phyloP scores from a whole-genome alignment of 768 basidiomycete species.

The Mycena belliarum region DNA sequence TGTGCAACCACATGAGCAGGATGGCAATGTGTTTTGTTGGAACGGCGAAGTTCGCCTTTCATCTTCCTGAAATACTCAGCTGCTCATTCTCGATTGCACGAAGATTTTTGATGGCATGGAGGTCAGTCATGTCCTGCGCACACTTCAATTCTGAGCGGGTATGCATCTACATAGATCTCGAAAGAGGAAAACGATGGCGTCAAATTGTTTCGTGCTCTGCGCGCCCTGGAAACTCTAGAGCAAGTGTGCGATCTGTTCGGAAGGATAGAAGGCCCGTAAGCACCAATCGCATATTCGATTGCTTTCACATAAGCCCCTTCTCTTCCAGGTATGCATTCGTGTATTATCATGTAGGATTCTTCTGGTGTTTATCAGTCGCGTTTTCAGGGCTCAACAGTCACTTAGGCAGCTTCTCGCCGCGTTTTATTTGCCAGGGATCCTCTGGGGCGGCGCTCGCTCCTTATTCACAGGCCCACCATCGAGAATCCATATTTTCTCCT shows the following conservation, averaged over 20 bases:
- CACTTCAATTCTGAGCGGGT: not conserved
- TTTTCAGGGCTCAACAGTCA: not conserved
- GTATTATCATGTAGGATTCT: constrained; percentile 64
- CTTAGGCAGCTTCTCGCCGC: constrained; percentile 42
- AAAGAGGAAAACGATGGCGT: constrained; percentile 73
- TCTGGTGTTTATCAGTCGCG: constrained; percentile 4
- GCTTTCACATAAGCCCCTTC: not conserved
- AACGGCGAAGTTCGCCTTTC: constrained; percentile 69
- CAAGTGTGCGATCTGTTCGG: constrained; percentile 56
- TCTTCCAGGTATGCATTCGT: constrained; percentile 72
- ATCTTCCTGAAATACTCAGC: not conserved
- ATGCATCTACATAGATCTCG: constrained; percentile 42
- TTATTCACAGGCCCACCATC: constrained; percentile 61
- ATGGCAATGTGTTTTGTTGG: constrained; percentile 74
- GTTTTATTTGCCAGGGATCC: constrained; percentile 83
- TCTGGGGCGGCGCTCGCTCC: constrained; percentile 81
- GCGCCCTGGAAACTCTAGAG: constrained; percentile 31
- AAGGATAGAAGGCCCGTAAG: constrained; percentile 81
- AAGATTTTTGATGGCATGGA: constrained; percentile 81
- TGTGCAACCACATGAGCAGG: constrained; percentile 66
- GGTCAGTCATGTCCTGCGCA: constrained; percentile 38
- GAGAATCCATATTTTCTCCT: constrained; percentile 57
- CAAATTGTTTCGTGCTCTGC: constrained; percentile 44
- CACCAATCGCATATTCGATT: not conserved
- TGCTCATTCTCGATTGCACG: not conserved